These are phyloP conservation scores for Zymoseptoria passerinii DNA, from an alignment of 2,329 filamentous ascomycete genomes.

Conservation along the genomic window DNA sequence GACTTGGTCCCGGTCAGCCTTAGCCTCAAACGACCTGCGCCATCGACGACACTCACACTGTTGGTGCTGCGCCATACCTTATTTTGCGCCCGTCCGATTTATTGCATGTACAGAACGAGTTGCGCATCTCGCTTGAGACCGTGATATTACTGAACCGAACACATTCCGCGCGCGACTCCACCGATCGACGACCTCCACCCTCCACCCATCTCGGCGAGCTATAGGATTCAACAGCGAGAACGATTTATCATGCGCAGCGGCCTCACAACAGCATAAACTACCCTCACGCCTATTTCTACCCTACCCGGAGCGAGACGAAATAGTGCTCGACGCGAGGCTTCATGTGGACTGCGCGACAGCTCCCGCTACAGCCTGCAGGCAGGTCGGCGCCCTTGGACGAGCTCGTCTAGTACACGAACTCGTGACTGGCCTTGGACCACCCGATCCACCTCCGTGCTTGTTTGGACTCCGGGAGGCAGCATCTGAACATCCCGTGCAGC, in stretches of 20 bases:
- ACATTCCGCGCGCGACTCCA: not conserved
- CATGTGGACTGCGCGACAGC: conserved; percentile 3
- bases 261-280: not conserved
- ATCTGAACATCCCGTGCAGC: not conserved
- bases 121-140: not conserved
- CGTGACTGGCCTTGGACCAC: not conserved
- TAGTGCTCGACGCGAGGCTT: not conserved
- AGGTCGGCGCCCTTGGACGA: conserved; percentile 9
- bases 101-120: not conserved
- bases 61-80: not conserved
- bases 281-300: not conserved
- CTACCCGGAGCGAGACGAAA: not conserved
- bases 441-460: not conserved
- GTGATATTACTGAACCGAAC: not conserved
- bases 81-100: not conserved
- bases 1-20: not conserved
- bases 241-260: not conserved
- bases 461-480: not conserved
- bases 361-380: conserved; percentile 9
- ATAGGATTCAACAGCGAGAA: not conserved
- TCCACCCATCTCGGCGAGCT: not conserved
- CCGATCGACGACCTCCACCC: not conserved
- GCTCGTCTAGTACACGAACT: conserved; percentile 3
- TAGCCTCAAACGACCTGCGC: not conserved
- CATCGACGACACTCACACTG: not conserved